Base-by-base conservation (phyloP, 768 basidiomycete genomes). In the Podaxis rugospora region DNA sequence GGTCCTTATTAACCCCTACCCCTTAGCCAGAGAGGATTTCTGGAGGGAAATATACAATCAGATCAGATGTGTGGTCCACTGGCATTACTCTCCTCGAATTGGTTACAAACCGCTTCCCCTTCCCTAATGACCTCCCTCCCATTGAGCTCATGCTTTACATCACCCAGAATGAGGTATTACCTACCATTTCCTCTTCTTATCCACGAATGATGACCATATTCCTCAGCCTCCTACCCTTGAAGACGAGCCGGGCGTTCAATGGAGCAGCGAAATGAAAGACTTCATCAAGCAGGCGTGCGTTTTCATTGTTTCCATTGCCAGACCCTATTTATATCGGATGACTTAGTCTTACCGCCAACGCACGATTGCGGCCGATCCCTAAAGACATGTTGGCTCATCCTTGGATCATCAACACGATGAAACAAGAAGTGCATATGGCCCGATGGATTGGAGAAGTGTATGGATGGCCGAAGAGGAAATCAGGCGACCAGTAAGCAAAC, bases 61-160 rank as follows among this genome's bases (percentile, higher is more conserved):
- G 93, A 60, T 93, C 95, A 39, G 95, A 99, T 71, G 95, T 99
- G 23, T 99, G 97, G 97, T 98, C 95, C 0, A 90, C 94, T 13
- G 97, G 96, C 23, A 89, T 99, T 49, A 92, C 95, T 0, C 81
- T 99, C 36, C 82, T 98, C 66, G 97, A 98, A 75, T 84, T 99
- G 23, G 91, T 95, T 4, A 85, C 92, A 69, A 97, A 96, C 68
- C 86, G 90, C 44, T 98, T 97, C 80, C 97, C 97, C 9, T 98
- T 97, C 78, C 91, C 95, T 2, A 86, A 83, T 39, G 93, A 97
- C 69, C 80, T 97, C 28, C 87, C 92, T 4, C 87, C 93, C n/a
- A 96, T 98, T 71, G 96, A 98, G 70, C 79, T 98, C 56, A 86
- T 98, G 77, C 89, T 93, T 74, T 86, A 93, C 69, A 95, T 97